Percentiles rank a stretch among this genome's conserved stretches.
These are phyloP conservation scores for Oryza punctata DNA, from an alignment of 176 grass and related monocot species.

Conservation along the genomic window DNA sequence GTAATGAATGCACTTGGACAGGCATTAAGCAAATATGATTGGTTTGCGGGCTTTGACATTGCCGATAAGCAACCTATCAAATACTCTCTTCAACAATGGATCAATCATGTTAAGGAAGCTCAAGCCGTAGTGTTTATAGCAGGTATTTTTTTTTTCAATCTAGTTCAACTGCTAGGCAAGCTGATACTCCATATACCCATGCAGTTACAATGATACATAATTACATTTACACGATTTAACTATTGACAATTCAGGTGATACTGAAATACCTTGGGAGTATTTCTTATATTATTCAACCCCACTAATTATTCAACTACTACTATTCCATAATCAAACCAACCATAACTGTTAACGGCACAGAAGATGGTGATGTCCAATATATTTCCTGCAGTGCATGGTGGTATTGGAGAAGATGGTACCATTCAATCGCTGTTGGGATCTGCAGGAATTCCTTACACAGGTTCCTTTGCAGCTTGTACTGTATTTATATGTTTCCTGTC, in stretches of 20 bases:
- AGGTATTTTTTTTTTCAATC: slow-evolving; percentile 46
- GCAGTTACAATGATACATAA: not conserved
- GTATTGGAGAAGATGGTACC: slow-evolving; percentile 96
- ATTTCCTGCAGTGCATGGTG: slow-evolving; percentile 87
- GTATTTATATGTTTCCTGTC: slow-evolving; percentile 7
- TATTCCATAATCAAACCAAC: not conserved
- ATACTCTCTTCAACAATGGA: slow-evolving; percentile 77
- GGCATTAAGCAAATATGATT: slow-evolving; percentile 64
- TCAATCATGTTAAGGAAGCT: slow-evolving; percentile 73
- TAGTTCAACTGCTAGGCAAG: not conserved
- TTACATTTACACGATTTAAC: not conserved
- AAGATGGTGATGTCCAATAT: not conserved
- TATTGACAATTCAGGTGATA: slow-evolving; percentile 1
- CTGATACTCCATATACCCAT: not conserved
- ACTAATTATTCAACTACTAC: not conserved
- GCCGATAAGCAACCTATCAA: slow-evolving; percentile 66
- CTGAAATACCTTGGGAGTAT: not conserved
- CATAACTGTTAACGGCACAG: not conserved
- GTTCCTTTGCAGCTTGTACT: slow-evolving; percentile 30
- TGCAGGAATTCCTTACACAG: slow-evolving; percentile 88
- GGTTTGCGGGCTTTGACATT: slow-evolving; percentile 89
- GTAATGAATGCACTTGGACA: slow-evolving; percentile 66
- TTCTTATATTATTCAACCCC: not conserved
- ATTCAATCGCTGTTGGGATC: slow-evolving; percentile 84
- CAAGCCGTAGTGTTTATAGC: slow-evolving; percentile 82